Conservation (phyloP, 2,329 filamentous ascomycete genomes). For the Cyanodermella asteris region DNA sequence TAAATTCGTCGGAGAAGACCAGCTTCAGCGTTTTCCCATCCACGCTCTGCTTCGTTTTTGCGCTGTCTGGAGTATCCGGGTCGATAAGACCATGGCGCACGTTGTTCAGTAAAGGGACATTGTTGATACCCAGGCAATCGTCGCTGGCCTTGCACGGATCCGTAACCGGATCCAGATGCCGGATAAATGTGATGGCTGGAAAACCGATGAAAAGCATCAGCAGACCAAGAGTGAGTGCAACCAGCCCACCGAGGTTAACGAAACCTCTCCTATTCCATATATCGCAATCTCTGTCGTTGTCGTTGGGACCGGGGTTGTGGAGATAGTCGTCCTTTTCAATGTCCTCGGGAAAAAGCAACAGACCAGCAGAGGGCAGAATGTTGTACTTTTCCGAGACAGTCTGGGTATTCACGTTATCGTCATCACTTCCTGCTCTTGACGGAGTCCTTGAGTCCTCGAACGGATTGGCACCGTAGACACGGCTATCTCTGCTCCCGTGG, state of each 20-base stretch:
- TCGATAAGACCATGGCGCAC: slow-evolving; percentile 40
- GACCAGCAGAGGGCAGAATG: slow-evolving; percentile 43
- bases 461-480: slow-evolving; percentile 27
- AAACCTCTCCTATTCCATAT: slow-evolving; percentile 42
- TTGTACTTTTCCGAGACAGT: slow-evolving; percentile 55
- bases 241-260: slow-evolving; percentile 41
- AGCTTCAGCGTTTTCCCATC: slow-evolving; percentile 41
- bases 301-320: slow-evolving; percentile 46
- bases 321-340: slow-evolving; percentile 53
- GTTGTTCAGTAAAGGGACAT: slow-evolving; percentile 34
- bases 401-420: slow-evolving; percentile 45
- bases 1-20: slow-evolving; percentile 54
- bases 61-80: slow-evolving; percentile 40
- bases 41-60: slow-evolving; percentile 30
- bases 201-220: slow-evolving; percentile 47
- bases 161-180: slow-evolving; percentile 16
- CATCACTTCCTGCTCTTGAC: slow-evolving; percentile 40
- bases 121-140: slow-evolving; percentile 28
- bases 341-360: slow-evolving; percentile 48
- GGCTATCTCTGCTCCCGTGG: slow-evolving; percentile 28
- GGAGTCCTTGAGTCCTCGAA: slow-evolving; percentile 38
- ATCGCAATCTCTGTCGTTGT: slow-evolving; percentile 41
- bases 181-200: slow-evolving; percentile 40
- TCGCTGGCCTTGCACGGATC: slow-evolving; percentile 17
- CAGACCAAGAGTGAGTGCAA: slow-evolving; percentile 36